These are phyloP conservation scores for Graphiopsis chlorocephala DNA, from an alignment of 2,329 filamentous ascomycete species.

Conservation along the genomic window DNA sequence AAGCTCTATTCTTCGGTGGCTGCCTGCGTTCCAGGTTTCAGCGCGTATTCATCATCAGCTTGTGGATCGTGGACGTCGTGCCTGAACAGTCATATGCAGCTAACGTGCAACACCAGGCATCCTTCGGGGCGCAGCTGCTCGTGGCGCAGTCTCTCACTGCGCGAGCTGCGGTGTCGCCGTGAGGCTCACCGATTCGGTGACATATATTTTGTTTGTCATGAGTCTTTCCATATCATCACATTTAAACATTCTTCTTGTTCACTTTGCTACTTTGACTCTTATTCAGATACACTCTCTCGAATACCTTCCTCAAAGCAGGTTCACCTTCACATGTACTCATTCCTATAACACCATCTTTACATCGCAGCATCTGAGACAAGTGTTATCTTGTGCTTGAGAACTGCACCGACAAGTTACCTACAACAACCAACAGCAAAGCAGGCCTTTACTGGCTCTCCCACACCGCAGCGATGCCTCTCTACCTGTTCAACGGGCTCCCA, in stretches of 20 bases:
- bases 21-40: not conserved
- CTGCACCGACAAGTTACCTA: not conserved
- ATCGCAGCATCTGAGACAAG: not conserved
- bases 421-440: not conserved
- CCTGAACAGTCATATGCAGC: not conserved
- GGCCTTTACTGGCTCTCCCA: not conserved
- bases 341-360: not conserved
- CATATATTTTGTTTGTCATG: not conserved
- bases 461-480: not conserved
- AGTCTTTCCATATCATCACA: not conserved
- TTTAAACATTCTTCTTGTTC: not conserved
- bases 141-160: not conserved
- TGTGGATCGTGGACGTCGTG: not conserved
- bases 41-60: not conserved
- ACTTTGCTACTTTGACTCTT: not conserved
- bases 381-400: not conserved
- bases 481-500: not conserved
- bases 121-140: not conserved
- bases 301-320: not conserved
- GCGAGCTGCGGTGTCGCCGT: not conserved
- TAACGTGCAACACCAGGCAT: not conserved
- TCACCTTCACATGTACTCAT: not conserved
- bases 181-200: not conserved
- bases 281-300: not conserved
- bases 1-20: not conserved